Conservation (phyloP, 352 stramenopile species). For the Phytopythium aichiense region DNA sequence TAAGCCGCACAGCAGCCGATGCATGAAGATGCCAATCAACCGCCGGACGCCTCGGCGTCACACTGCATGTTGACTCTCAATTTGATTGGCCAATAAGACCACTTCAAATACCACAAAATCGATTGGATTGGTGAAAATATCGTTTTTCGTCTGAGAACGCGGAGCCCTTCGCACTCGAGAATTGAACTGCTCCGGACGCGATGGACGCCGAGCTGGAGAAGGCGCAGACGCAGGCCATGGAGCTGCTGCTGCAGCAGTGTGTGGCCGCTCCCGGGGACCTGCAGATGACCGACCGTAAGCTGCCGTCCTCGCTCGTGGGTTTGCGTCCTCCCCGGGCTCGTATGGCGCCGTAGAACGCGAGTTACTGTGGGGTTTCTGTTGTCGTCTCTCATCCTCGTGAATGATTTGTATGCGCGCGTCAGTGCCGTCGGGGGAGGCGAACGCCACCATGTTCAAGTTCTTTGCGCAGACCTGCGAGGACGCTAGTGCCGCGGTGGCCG, state of each 20-base stretch:
- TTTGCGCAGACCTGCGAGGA: constrained; percentile 65
- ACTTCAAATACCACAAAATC: not conserved
- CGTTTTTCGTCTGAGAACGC: not conserved
- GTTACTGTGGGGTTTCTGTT: not conserved
- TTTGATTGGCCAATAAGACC: not conserved
- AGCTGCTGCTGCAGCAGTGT: constrained; percentile 56
- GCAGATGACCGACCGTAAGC: not conserved
- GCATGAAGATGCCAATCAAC: not conserved
- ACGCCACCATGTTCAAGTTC: constrained; percentile 58
- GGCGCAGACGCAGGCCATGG: constrained; percentile 49
- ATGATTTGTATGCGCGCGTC: not conserved
- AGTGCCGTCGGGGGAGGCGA: constrained; percentile 13
- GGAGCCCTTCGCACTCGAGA: not conserved
- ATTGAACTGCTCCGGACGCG: not conserved
- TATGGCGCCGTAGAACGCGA: not conserved
- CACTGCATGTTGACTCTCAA: not conserved
- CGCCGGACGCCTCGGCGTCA: not conserved
- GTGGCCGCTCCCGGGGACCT: constrained; percentile 10
- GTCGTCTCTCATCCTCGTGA: not conserved
- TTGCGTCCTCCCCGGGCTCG: not conserved
- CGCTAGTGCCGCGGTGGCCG: constrained; percentile 41
- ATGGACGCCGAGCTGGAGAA: constrained; percentile 39
- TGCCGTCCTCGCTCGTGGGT: not conserved
- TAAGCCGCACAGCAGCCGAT: not conserved
- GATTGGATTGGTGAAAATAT: not conserved